A percentile compares a stretch with the other conserved stretches of the same genome.
phyloP scores from a whole-genome alignment of 306 rosid genomes.

The Macrotyloma uniflorum region DNA sequence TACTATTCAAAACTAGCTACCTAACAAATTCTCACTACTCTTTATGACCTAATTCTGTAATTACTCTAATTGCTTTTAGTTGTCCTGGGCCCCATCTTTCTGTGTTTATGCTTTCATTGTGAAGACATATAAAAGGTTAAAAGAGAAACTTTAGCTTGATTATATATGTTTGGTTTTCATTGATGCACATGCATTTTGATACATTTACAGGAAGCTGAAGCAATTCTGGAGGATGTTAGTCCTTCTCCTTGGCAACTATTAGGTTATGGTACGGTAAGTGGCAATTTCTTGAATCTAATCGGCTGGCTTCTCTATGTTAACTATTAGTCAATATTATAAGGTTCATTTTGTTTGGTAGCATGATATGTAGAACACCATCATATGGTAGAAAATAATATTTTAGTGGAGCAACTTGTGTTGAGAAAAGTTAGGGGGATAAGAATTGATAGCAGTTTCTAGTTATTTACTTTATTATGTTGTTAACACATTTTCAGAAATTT shows the following conservation, averaged over 20 bases:
- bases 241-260: slow-evolving; percentile 73
- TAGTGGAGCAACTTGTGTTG: background rate
- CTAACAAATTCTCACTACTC: background rate
- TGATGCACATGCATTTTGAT: slow-evolving; percentile 27
- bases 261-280: slow-evolving; percentile 79
- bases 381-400: slow-evolving; percentile 30
- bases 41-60: background rate
- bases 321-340: background rate
- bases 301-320: slow-evolving; percentile 23
- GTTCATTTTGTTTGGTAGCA: slow-evolving; percentile 16
- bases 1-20: slow-evolving; percentile 5
- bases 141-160: slow-evolving; percentile 22
- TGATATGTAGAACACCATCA: background rate
- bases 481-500: slow-evolving; percentile 14
- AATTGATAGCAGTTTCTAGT: slow-evolving; percentile 10
- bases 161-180: background rate
- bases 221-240: slow-evolving; percentile 75
- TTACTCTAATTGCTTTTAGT: background rate
- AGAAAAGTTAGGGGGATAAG: background rate
- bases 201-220: slow-evolving; percentile 88
- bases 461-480: slow-evolving; percentile 19
- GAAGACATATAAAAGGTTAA: background rate
- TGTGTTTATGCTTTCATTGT: slow-evolving; percentile 1
- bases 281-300: slow-evolving; percentile 34
- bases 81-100: background rate